Percentiles rank a stretch among this genome's conserved stretches.
Conservation (phyloP, 192 early-diverging fungal genomes). For the Phlyctochytrium arcticum region DNA sequence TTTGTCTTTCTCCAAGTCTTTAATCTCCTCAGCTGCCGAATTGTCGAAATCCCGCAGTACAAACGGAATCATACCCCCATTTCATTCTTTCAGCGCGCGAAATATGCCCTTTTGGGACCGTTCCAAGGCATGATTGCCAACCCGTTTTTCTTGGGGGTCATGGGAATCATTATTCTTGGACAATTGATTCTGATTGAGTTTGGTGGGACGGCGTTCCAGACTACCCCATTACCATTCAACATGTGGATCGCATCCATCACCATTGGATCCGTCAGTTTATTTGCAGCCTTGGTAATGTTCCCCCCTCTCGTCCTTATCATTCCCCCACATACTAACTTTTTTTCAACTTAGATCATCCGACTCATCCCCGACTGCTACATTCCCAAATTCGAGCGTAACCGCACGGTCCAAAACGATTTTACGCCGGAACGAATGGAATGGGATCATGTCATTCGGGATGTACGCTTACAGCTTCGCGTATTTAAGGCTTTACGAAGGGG, state of each 20-base stretch:
- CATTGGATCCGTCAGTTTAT: constrained; percentile 70
- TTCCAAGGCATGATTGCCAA: constrained; percentile 76
- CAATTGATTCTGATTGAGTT: constrained; percentile 87
- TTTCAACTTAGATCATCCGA: not conserved
- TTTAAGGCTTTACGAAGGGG: not conserved
- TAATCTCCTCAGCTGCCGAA: constrained; percentile 88
- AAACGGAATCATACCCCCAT: too few relatives aligned
- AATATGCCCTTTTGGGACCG: not conserved
- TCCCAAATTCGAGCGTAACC: not conserved
- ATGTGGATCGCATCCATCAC: constrained; percentile 81
- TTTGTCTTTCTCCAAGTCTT: constrained; percentile 94
- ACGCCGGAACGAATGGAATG: not conserved
- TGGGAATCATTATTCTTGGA: constrained; percentile 62
- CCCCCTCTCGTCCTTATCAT: not conserved
- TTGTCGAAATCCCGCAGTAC: constrained; percentile 56
- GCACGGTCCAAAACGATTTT: not conserved
- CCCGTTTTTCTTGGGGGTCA: constrained; percentile 73
- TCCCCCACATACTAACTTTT: not conserved
- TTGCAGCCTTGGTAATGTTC: constrained; percentile 72
- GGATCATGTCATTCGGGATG: not conserved
- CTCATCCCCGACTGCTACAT: not conserved
- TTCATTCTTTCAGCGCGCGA: not conserved
- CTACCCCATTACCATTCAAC: constrained; percentile 45
- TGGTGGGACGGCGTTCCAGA: constrained; percentile 76
- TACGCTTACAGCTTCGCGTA: not conserved